Evolutionary conservation across 495 filamentous ascomycete genomes (phyloP).

Genomic region (Cercophora newfieldiana): DNA sequence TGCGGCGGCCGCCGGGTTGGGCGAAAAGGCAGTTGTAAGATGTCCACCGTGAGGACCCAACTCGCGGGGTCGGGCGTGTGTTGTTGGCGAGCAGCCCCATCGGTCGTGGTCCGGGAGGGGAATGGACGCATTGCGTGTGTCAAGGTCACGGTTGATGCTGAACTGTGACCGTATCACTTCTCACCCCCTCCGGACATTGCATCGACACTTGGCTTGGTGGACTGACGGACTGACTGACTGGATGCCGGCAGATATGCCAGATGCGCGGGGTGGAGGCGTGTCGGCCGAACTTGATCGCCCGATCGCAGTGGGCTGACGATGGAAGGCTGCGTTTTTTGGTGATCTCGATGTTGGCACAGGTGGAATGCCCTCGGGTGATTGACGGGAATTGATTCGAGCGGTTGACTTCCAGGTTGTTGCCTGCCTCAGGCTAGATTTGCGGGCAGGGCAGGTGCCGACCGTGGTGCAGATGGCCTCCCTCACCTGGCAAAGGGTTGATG

Average conservation of each 20-base stretch:
- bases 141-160: background rate
- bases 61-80: conserved; percentile 2
- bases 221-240: conserved; percentile 7
- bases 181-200: conserved; percentile 1
- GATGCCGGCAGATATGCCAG: background rate
- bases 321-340: background rate
- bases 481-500: conserved; percentile 32
- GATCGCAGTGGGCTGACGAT: background rate
- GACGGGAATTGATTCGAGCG: conserved; percentile 1
- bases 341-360: background rate
- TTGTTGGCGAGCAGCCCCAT: background rate
- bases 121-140: background rate
- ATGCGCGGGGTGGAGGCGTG: background rate
- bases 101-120: background rate
- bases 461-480: conserved; percentile 18
- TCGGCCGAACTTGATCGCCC: background rate
- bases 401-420: background rate
- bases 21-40: background rate
- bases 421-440: background rate
- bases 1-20: conserved; percentile 4
- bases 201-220: background rate
- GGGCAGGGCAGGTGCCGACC: background rate
- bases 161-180: background rate
- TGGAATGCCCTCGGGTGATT: background rate
- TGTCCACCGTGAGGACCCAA: background rate